Percentiles rank a stretch among this genome's conserved stretches.
phyloP scores from a whole-genome alignment of 176 grass and related monocot species.

The Puya raimondii region DNA sequence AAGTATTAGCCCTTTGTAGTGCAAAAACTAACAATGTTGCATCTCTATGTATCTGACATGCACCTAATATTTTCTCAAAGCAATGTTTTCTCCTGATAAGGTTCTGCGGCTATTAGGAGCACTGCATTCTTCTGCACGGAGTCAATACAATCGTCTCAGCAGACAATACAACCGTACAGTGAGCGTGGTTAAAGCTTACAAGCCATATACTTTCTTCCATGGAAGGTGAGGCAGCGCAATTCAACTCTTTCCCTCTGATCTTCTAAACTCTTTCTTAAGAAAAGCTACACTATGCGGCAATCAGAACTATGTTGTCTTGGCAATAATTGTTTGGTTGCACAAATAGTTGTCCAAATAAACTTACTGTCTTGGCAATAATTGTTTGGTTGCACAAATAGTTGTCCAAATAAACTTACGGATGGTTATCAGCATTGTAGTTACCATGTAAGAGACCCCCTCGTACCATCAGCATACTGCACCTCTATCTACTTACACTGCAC shows the following conservation, averaged over 20 bases:
- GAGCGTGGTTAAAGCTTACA: not conserved
- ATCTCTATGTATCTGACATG: no score
- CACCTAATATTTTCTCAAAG: no score
- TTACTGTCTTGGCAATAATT: not conserved
- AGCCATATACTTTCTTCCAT: conserved; percentile 1
- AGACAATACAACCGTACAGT: not conserved
- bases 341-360: not conserved
- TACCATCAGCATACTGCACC: no score
- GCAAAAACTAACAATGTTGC: not conserved
- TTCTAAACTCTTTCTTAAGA: not conserved
- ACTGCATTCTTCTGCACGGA: not conserved
- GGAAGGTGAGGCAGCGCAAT: not conserved
- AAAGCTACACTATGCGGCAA: no score
- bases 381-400: no score
- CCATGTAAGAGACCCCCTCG: no score
- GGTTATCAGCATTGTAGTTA: not conserved
- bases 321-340: no score
- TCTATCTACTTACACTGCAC: no score
- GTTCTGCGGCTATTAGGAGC: not conserved
- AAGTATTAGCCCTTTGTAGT: no score
- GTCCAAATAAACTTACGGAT: no score
- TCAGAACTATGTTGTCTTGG: no score
- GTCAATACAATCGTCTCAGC: not conserved
- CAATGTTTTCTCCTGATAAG: not conserved
- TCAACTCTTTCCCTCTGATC: not conserved